phyloP scores from a whole-genome alignment of 345 rosid species.

The Eucalyptus decipiens region DNA sequence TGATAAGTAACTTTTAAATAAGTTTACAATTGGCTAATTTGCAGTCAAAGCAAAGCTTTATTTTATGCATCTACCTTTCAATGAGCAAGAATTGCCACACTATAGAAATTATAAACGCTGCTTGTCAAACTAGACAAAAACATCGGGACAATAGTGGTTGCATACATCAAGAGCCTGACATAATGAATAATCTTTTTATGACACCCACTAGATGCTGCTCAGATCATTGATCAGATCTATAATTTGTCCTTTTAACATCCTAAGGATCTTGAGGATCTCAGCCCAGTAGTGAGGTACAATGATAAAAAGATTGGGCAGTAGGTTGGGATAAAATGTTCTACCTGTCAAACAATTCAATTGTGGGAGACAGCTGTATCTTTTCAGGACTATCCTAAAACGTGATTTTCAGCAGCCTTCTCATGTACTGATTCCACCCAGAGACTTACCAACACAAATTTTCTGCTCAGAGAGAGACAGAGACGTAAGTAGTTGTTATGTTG shows the following conservation, averaged over 20 bases:
- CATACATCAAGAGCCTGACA: neutral
- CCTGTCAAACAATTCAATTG: neutral
- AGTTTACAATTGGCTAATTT: too few relatives aligned
- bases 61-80: too few relatives aligned
- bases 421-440: neutral
- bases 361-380: neutral
- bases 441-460: neutral
- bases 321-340: neutral
- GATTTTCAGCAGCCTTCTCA: neutral
- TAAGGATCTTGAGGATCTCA: neutral
- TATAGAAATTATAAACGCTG: too few relatives aligned
- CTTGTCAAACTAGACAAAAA: too few relatives aligned
- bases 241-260: neutral
- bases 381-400: neutral
- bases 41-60: too few relatives aligned
- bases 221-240: neutral
- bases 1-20: too few relatives aligned
- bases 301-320: neutral
- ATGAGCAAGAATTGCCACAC: too few relatives aligned
- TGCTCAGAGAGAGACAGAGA: neutral
- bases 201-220: neutral
- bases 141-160: too few relatives aligned
- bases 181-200: too few relatives aligned
- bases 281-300: neutral
- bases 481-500: neutral